Evolutionary conservation across 2,329 filamentous ascomycete genomes (phyloP).

Genomic region (Calcarisporium arbuscula): DNA sequence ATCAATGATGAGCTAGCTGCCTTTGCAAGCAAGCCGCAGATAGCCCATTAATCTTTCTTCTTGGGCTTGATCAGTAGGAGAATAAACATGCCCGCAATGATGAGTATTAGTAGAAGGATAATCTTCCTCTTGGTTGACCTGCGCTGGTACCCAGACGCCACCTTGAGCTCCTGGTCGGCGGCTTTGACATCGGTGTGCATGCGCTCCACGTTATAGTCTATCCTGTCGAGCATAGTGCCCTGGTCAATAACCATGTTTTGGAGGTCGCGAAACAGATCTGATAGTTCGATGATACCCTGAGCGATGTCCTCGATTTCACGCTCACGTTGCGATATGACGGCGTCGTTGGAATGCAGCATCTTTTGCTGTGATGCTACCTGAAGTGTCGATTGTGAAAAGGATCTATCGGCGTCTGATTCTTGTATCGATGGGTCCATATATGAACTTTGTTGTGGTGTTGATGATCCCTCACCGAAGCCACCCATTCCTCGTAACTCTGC

Average conservation of each 20-base stretch:
- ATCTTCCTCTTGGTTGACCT: slow-evolving; percentile 86
- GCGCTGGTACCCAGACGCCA: slow-evolving; percentile 84
- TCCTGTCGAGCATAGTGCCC: slow-evolving; percentile 84
- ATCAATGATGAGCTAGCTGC: too few relatives aligned
- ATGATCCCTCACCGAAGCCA: slow-evolving; percentile 44
- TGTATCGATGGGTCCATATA: slow-evolving; percentile 83
- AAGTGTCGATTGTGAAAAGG: slow-evolving; percentile 83
- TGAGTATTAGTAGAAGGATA: slow-evolving; percentile 76
- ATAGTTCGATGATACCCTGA: slow-evolving; percentile 93
- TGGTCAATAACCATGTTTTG: slow-evolving; percentile 94
- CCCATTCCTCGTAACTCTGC: slow-evolving; percentile 69
- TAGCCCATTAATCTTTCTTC: slow-evolving; percentile 30
- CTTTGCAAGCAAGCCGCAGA: too few relatives aligned
- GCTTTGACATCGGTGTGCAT: slow-evolving; percentile 92
- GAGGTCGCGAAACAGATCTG: slow-evolving; percentile 93
- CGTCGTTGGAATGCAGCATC: slow-evolving; percentile 68
- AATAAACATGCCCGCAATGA: slow-evolving; percentile 84
- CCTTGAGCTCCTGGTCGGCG: slow-evolving; percentile 84
- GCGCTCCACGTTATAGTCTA: slow-evolving; percentile 95
- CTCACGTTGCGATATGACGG: slow-evolving; percentile 83
- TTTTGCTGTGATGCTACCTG: slow-evolving; percentile 68
- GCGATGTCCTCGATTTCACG: slow-evolving; percentile 97
- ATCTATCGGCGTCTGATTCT: slow-evolving; percentile 90
- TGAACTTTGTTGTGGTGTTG: too few relatives aligned
- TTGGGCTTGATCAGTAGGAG: slow-evolving; percentile 76